phyloP scores from a whole-genome alignment of 1,284 basidiomycete species.

The Sporisorium graminicola region DNA sequence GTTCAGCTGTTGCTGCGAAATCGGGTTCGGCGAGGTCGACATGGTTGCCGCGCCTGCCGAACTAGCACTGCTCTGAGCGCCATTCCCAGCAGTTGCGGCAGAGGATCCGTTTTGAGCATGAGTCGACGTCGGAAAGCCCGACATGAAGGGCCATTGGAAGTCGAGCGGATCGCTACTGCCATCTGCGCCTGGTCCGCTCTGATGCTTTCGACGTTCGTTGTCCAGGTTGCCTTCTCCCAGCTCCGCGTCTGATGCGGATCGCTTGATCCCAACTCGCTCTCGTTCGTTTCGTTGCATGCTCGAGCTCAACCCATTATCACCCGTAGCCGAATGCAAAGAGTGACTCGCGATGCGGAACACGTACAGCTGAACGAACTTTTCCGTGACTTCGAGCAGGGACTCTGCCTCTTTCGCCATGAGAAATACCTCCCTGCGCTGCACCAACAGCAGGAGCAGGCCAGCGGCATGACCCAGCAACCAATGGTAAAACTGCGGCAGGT shows the following conservation, averaged over 20 bases:
- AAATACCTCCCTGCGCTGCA: conserved; percentile 43
- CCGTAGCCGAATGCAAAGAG: conserved; percentile 32
- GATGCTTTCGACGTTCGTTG: conserved; percentile 1
- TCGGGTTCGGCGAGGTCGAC: conserved; percentile 17
- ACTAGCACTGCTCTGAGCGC: conserved; percentile 3
- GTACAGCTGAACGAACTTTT: conserved; percentile 55
- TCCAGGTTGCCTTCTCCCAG: conserved; percentile 8
- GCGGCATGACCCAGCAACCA: conserved; percentile 59
- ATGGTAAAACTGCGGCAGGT: conserved; percentile 61
- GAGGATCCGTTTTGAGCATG: conserved; percentile 1
- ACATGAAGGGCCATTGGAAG: conserved; percentile 52
- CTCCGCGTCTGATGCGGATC: conserved; percentile 34
- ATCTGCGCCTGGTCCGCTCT: conserved; percentile 5
- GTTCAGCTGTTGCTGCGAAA: conserved; percentile 31
- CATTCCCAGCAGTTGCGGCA: background rate
- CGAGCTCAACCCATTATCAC: background rate
- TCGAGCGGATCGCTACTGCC: conserved; percentile 23
- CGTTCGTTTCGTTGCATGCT: conserved; percentile 5
- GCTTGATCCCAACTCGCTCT: conserved; percentile 20
- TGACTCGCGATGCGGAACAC: conserved; percentile 49
- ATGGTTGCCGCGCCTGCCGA: background rate
- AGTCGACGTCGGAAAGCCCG: conserved; percentile 30
- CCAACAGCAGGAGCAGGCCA: conserved; percentile 50
- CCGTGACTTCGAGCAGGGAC: conserved; percentile 33
- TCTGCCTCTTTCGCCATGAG: conserved; percentile 56